These are phyloP conservation scores for Neurospora sp. DNA, from an alignment of 495 filamentous ascomycete genomes.

Conservation along the genomic window DNA sequence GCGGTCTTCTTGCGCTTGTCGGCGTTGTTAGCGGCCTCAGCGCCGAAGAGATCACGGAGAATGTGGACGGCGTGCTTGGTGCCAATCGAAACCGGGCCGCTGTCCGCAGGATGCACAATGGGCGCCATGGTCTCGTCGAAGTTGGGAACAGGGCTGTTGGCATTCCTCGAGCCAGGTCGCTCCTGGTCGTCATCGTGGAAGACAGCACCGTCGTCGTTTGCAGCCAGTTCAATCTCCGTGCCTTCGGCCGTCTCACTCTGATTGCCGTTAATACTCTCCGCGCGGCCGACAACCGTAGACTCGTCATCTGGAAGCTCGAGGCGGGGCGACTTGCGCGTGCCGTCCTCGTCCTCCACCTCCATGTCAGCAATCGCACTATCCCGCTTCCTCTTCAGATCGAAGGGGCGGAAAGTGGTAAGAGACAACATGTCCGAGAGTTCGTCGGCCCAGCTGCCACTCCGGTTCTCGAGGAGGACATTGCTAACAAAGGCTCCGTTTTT, in stretches of 20 bases:
- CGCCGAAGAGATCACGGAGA: constrained; percentile 75
- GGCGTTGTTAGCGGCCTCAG: constrained; percentile 45
- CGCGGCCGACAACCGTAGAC: constrained; percentile 27
- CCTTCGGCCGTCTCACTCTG: constrained; percentile 36
- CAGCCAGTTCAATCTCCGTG: constrained; percentile 55
- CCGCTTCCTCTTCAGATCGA: constrained; percentile 87
- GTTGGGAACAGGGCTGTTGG: constrained; percentile 32
- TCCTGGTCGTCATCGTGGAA: constrained; percentile 44
- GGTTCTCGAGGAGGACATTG: constrained; percentile 64
- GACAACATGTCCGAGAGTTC: constrained; percentile 81
- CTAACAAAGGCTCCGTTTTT: constrained; percentile 81
- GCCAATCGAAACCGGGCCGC: constrained; percentile 72
- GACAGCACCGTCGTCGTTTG: constrained; percentile 38
- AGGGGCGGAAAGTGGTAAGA: constrained; percentile 64
- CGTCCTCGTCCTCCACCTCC: constrained; percentile 51
- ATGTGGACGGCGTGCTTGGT: constrained; percentile 95
- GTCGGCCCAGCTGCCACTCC: constrained; percentile 73
- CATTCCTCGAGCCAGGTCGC: constrained; percentile 16
- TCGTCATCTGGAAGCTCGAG: constrained; percentile 63
- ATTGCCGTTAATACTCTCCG: constrained; percentile 41
- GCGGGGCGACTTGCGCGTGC: constrained; percentile 50
- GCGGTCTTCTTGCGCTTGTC: constrained; percentile 62
- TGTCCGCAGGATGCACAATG: constrained; percentile 65
- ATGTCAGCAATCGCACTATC: constrained; percentile 80
- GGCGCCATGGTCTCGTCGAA: constrained; percentile 72